phyloP scores from a whole-genome alignment of 768 basidiomycete species.

The Russula sp. region DNA sequence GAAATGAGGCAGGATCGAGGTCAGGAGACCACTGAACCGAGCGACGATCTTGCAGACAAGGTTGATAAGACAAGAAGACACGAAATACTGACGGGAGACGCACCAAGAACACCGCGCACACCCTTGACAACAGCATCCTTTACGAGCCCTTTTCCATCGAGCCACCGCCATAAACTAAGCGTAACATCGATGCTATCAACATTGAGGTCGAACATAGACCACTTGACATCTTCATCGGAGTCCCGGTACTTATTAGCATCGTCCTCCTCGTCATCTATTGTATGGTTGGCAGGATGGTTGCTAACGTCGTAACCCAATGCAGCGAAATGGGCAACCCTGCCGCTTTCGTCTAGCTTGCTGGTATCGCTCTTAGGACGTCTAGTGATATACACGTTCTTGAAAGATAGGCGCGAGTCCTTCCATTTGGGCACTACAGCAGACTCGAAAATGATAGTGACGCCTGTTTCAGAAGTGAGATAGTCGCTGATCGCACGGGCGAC shows the following conservation, averaged over 20 bases:
- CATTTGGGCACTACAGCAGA: slow-evolving; percentile 97
- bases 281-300: slow-evolving; percentile 66
- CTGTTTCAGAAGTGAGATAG: slow-evolving; percentile 89
- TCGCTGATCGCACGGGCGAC: slow-evolving; percentile 85
- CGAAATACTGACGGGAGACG: neutral
- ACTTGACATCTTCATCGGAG: slow-evolving; percentile 55
- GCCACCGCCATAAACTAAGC: slow-evolving; percentile 83
- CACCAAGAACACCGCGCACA: slow-evolving; percentile 88
- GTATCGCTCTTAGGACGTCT: slow-evolving; percentile 45
- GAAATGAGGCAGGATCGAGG: slow-evolving; percentile 71
- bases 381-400: slow-evolving; percentile 94
- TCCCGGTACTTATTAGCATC: slow-evolving; percentile 20
- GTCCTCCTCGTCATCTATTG: slow-evolving; percentile 53
- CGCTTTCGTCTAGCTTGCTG: neutral
- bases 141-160: slow-evolving; percentile 91
- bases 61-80: neutral
- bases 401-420: slow-evolving; percentile 92
- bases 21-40: slow-evolving; percentile 81
- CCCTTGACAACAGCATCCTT: slow-evolving; percentile 90
- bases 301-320: slow-evolving; percentile 67
- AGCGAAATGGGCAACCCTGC: slow-evolving; percentile 42
- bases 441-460: slow-evolving; percentile 92
- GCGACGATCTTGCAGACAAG: slow-evolving; percentile 58
- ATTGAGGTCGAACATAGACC: slow-evolving; percentile 87
- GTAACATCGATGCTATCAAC: slow-evolving; percentile 96